Percentiles rank a stretch among this genome's conserved stretches.
Conservation (phyloP, 352 stramenopile genomes). For the Saprolegnia parasitica region DNA sequence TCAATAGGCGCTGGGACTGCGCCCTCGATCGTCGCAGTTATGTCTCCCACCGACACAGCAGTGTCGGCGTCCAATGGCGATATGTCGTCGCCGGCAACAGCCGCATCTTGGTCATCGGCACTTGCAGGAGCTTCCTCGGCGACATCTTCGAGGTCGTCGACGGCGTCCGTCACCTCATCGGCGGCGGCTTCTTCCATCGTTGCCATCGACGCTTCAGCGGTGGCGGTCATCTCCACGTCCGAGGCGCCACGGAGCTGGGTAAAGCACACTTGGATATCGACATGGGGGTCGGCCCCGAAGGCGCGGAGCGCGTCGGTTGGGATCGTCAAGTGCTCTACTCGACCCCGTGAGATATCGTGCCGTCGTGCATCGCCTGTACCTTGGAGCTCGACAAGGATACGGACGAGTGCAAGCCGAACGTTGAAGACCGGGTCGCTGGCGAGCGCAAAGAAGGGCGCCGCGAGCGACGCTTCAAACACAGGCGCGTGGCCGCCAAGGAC, state of each 20-base stretch:
- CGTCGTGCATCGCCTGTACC: constrained; percentile 26
- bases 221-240: neutral
- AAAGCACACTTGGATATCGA: constrained; percentile 7
- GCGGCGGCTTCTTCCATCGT: neutral
- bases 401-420: constrained; percentile 58
- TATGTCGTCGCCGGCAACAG: too few species aligned
- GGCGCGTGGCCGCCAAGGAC: constrained; percentile 21
- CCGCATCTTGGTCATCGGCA: too few species aligned
- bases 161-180: neutral
- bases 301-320: neutral
- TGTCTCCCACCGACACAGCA: too few species aligned
- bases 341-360: neutral
- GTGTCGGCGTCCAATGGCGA: too few species aligned
- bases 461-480: constrained; percentile 51
- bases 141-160: too few species aligned
- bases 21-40: too few species aligned
- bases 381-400: constrained; percentile 46
- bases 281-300: neutral
- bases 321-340: neutral
- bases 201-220: neutral
- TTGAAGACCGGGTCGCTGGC: constrained; percentile 63
- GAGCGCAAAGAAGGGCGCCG: constrained; percentile 51
- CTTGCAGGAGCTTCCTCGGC: too few species aligned
- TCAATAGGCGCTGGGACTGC: too few species aligned
- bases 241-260: neutral